Evolutionary conservation across 306 rosid species (phyloP).

Genomic region (Gastrolobium villosum): DNA sequence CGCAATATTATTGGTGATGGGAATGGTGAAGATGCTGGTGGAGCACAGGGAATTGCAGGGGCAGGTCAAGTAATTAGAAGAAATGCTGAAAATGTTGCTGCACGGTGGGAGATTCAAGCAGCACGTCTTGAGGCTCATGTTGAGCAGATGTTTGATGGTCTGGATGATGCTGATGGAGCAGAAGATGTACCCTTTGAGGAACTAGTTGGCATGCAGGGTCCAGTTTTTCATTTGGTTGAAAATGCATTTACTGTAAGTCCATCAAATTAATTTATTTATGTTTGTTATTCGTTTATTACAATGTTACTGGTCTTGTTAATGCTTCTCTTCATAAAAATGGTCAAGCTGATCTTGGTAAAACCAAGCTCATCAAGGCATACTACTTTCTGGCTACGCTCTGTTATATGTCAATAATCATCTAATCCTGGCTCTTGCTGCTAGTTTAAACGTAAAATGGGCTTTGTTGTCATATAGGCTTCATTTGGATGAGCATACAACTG

Average conservation of each 20-base stretch:
- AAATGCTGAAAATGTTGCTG: constrained; percentile 97
- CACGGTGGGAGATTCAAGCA: constrained; percentile 99
- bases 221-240: constrained; percentile 98
- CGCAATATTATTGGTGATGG: constrained; percentile 82
- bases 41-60: constrained; percentile 87
- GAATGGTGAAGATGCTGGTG: constrained; percentile 89
- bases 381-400: constrained; percentile 10
- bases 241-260: constrained; percentile 95
- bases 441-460: neutral
- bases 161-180: constrained; percentile 99
- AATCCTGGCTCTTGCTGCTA: constrained; percentile 12
- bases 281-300: constrained; percentile 16
- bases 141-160: constrained; percentile 98
- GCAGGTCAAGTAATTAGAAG: constrained; percentile 94
- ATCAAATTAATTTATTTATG: neutral
- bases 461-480: neutral
- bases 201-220: constrained; percentile 99
- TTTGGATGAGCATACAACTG: constrained; percentile 10
- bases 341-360: constrained; percentile 33
- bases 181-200: constrained; percentile 99
- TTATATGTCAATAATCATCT: constrained; percentile 10
- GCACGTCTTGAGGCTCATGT: constrained; percentile 99
- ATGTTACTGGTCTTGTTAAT: neutral
- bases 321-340: constrained; percentile 8
- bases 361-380: neutral